Percentiles rank a stretch among this genome's conserved stretches.
Conservation (phyloP, 306 rosid genomes). For the Prosopis cineraria region DNA sequence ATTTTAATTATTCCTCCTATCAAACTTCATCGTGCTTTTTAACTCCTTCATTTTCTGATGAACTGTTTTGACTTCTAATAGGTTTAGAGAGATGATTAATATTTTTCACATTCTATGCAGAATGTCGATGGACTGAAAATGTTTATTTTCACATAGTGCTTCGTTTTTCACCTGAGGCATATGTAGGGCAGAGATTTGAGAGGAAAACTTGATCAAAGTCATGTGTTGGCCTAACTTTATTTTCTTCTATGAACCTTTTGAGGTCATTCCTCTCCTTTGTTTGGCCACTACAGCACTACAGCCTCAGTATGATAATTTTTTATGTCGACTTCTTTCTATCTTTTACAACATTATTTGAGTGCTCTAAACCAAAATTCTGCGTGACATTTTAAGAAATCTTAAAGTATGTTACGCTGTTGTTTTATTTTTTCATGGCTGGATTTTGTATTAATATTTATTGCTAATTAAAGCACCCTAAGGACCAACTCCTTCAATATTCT, state of each 20-base stretch:
- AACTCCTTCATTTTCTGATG: background rate
- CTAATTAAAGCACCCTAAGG: background rate
- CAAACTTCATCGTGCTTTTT: background rate
- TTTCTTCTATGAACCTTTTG: background rate
- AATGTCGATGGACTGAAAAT: background rate
- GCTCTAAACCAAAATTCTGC: background rate
- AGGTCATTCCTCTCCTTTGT: background rate
- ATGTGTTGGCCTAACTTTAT: background rate
- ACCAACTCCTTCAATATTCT: background rate
- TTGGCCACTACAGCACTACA: background rate
- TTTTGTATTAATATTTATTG: background rate
- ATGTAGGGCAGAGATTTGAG: background rate
- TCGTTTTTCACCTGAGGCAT: background rate
- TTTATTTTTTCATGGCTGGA: background rate
- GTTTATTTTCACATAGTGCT: background rate
- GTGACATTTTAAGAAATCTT: background rate
- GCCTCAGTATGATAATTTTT: background rate
- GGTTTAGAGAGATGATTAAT: background rate
- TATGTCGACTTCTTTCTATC: background rate
- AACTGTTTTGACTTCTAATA: background rate
- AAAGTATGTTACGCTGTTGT: background rate
- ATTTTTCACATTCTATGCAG: background rate
- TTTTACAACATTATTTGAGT: constrained; percentile 12
- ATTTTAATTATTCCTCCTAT: background rate
- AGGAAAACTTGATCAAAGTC: background rate